phyloP scores from a whole-genome alignment of 2,329 filamentous ascomycete genomes.

The Beauveria pseudobassiana region DNA sequence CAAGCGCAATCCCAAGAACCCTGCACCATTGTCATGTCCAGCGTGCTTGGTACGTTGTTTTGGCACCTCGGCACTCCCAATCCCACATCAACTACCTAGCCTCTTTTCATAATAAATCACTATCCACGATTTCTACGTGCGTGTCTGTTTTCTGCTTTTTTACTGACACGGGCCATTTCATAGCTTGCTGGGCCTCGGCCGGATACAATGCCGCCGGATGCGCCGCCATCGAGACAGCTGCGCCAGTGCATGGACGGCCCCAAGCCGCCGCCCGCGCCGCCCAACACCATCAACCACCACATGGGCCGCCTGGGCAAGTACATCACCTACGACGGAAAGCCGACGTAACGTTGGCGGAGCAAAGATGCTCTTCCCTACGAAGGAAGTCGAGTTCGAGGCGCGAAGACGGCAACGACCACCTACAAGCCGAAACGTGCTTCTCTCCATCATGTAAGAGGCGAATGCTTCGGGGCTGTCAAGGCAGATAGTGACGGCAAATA shows the following conservation, averaged over 20 bases:
- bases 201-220: conserved; percentile 59
- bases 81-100: too few relatives aligned
- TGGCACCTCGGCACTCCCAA: background rate
- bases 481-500: too few relatives aligned
- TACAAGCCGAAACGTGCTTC: too few relatives aligned
- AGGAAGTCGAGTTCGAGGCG: too few relatives aligned
- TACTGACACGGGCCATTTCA: background rate
- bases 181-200: conserved; percentile 79
- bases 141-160: background rate
- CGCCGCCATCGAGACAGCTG: conserved; percentile 51
- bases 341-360: conserved; percentile 19
- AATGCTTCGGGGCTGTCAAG: too few relatives aligned
- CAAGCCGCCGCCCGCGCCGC: conserved; percentile 38
- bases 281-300: conserved; percentile 90
- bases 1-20: conserved; percentile 41
- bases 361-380: too few relatives aligned
- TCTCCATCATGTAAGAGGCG: too few relatives aligned
- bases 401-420: too few relatives aligned
- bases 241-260: conserved; percentile 74
- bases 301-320: conserved; percentile 67
- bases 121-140: too few relatives aligned
- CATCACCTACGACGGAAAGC: conserved; percentile 45
- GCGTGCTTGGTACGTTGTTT: conserved; percentile 43
- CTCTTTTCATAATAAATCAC: too few relatives aligned
- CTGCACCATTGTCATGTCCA: conserved; percentile 49